Conservation (phyloP, 495 filamentous ascomycete genomes). For the Astrothelium macrocarpum region DNA sequence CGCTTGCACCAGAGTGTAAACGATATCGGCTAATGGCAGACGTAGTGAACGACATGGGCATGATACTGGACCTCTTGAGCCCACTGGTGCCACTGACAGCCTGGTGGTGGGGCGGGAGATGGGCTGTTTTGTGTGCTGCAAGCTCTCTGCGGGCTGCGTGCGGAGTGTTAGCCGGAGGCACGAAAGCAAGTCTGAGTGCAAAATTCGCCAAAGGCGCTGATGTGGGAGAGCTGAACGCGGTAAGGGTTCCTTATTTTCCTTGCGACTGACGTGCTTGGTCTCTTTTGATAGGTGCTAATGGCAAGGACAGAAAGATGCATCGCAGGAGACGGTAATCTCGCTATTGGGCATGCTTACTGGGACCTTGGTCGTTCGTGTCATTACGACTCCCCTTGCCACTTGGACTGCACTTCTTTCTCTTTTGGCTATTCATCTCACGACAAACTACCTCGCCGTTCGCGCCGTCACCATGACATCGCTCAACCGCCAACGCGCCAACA, state of each 20-base stretch:
- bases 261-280: constrained; percentile 4
- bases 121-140: constrained; percentile 61
- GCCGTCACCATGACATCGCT: constrained; percentile 76
- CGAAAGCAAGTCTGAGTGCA: constrained; percentile 82
- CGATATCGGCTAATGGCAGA: constrained; percentile 85
- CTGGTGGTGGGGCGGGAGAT: constrained; percentile 32
- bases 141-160: constrained; percentile 75
- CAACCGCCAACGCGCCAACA: constrained; percentile 77
- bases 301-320: constrained; percentile 66
- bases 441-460: constrained; percentile 78
- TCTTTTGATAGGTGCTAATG: constrained; percentile 14
- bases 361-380: constrained; percentile 64
- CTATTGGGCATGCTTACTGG: constrained; percentile 83
- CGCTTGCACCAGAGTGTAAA: constrained; percentile 92
- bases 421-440: constrained; percentile 61
- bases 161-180: constrained; percentile 79
- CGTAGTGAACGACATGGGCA: constrained; percentile 83
- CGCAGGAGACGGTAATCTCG: constrained; percentile 90
- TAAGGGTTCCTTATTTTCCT: constrained; percentile 28
- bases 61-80: constrained; percentile 80
- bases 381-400: constrained; percentile 61
- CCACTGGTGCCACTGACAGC: constrained; percentile 54
- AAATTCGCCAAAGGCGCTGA: constrained; percentile 90
- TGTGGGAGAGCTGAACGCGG: constrained; percentile 84
- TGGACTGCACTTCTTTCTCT: constrained; percentile 67